Base-by-base conservation (phyloP, 805 yeast genomes). In the Yarrowia yakushimensis region DNA sequence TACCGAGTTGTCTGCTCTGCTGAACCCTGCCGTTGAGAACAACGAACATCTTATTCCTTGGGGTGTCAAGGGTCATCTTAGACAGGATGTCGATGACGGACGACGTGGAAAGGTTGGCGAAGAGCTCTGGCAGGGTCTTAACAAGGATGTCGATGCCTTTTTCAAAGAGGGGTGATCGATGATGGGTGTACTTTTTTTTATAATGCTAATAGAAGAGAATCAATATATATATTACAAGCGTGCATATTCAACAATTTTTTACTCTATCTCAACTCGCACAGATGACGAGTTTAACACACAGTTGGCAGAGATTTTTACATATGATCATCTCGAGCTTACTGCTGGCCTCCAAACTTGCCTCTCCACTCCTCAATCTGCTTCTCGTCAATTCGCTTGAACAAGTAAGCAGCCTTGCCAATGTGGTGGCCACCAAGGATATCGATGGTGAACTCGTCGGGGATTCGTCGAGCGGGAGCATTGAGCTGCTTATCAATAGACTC, bases 361-460 rank as follows among this genome's bases (percentile, higher is more conserved):
- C 96, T 87, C 96, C 97, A 90, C 70, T 84, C 87, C 10, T 84
- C 94, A 66, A 92, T 81, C 79, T 88, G 87, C 77, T 85, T 85
- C 71, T 89, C 96, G 67, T 93, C 98, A 69, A 94, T 94, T 78
- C 97, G 85, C 71, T 81, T 82, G 82, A 94, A 94, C 77, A 94
- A 80, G 77, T 94, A 91, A 77, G 90, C 89, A 17, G 98, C 93
- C 73, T 89, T 86, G 66, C 90, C 93, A 66, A 94, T 87, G 76
- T 87, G 84, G 75, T 94, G 99, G 34, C 96, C 97, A 34, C 82
- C 83, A 69, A 79, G 77, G 67, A 94, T 79, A 52, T 85, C 82
- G 62, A 88, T 74, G 65, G 85, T 83, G 72, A 93, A 87, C 66
- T 80, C 77, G 71, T 90, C 90, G 28, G 91, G 89, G 66, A 92